Base-by-base conservation (phyloP, 441 rosid species). In the Corymbia calophylla region DNA sequence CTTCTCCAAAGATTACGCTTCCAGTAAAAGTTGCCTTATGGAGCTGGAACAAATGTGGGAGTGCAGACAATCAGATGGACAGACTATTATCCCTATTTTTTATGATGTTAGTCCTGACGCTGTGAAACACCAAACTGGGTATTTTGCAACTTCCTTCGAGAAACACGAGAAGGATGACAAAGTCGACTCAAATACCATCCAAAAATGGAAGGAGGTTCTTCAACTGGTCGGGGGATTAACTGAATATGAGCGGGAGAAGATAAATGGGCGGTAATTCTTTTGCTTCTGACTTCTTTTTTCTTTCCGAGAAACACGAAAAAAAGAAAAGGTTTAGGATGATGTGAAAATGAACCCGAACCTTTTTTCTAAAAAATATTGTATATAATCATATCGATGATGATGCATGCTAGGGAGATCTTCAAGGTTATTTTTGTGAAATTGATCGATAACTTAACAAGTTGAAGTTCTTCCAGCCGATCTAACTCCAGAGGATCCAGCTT, bases 171-270 rank as follows among this genome's bases (percentile, higher is more conserved):
- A 0, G 0, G 2, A 18, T 0, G 0, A 0, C 0, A 54, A 7
- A 32, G 47, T 68, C 47, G 2, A 68, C 7, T 0, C 25, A 2
- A 0, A 32, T 0, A 18, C 8, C 81, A 35, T 70, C 8, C 0
- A 18, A 2, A 19, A 0, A 19, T 35, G 81, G 81, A 70, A 0
- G 15, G 0, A 19, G 4, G 48, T 35, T 3, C 15, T 70, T 35
- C 48, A 0, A 9, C 0, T 0, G 7, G 0, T 19, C 15, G 81
- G 4, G 47, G 1, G 0, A 17, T 19, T 68, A 9, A 0, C 0
- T 14, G 80, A 47, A 68, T 32, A 0, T 32, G 6, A 18, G 0
- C 13, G 1, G 25, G 7, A 0, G 4, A 0, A 0, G 2, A 9
- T 35, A 2, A 18, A 32, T 1, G 7, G 5, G 7, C 1, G 81